Conservation (phyloP, 2,329 filamentous ascomycete genomes). For the Colletotrichum higginsianum region DNA sequence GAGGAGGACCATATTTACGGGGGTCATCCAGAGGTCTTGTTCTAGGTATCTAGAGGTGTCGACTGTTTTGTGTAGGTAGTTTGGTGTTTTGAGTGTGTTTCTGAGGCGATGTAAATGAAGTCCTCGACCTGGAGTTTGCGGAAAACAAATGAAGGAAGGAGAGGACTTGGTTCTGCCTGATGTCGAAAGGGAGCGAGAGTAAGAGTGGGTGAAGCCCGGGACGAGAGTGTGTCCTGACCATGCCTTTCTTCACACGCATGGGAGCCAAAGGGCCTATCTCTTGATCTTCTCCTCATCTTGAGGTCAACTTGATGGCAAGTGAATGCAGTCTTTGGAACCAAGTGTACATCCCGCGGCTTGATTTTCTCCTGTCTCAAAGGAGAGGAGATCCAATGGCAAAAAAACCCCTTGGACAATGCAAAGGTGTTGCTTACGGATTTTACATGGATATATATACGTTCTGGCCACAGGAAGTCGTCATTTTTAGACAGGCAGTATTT, state of each 20-base stretch:
- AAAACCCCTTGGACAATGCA: no score
- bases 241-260: background rate
- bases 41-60: background rate
- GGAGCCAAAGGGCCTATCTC: background rate
- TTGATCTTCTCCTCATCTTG: background rate
- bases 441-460: no score
- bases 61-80: background rate
- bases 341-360: no score
- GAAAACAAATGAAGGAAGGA: background rate
- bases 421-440: no score
- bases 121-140: no score
- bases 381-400: no score
- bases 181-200: background rate
- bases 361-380: no score
- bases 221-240: background rate
- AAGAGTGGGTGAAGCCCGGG: no score
- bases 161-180: no score
- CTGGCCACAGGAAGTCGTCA: no score
- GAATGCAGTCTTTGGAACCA: background rate
- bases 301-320: background rate
- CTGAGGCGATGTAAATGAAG: background rate
- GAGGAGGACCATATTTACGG: background rate
- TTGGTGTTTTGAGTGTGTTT: background rate
- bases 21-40: background rate
- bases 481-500: no score